phyloP scores from a whole-genome alignment of 306 rosid species.

The Quercus ilex region DNA sequence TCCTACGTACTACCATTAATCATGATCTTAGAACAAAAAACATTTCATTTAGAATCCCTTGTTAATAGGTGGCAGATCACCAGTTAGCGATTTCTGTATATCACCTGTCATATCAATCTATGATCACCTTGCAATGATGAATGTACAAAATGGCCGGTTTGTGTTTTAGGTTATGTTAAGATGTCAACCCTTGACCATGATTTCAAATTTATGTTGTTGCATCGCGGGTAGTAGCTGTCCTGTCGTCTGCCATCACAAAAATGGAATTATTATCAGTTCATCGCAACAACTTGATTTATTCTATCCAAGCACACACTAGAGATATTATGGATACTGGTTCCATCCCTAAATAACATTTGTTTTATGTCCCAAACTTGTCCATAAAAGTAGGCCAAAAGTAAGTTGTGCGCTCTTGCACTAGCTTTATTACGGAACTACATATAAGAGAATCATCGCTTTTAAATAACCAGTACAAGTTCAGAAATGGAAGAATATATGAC shows the following conservation, averaged over 20 bases:
- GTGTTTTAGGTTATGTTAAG: constrained; percentile 29
- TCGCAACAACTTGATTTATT: background rate
- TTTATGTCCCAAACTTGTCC: background rate
- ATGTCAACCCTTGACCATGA: constrained; percentile 16
- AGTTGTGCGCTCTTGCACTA: no score
- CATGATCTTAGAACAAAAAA: background rate
- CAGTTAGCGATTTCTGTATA: constrained; percentile 45
- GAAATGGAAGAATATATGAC: background rate
- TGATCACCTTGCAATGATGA: constrained; percentile 45
- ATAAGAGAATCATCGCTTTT: background rate
- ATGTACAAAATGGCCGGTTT: constrained; percentile 59
- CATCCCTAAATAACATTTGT: background rate
- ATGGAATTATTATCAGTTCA: constrained; percentile 20
- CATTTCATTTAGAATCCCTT: background rate
- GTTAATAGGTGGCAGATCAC: constrained; percentile 36
- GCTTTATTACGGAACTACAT: no score
- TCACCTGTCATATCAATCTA: constrained; percentile 48
- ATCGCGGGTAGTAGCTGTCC: constrained; percentile 36
- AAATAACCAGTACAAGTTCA: background rate
- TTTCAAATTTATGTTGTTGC: constrained; percentile 34
- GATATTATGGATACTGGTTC: background rate
- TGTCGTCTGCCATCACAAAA: constrained; percentile 35
- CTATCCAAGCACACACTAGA: background rate
- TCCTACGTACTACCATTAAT: constrained; percentile 31
- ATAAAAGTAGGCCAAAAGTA: background rate